phyloP scores from a whole-genome alignment of 441 rosid species.

The Gossypium trilobum region DNA sequence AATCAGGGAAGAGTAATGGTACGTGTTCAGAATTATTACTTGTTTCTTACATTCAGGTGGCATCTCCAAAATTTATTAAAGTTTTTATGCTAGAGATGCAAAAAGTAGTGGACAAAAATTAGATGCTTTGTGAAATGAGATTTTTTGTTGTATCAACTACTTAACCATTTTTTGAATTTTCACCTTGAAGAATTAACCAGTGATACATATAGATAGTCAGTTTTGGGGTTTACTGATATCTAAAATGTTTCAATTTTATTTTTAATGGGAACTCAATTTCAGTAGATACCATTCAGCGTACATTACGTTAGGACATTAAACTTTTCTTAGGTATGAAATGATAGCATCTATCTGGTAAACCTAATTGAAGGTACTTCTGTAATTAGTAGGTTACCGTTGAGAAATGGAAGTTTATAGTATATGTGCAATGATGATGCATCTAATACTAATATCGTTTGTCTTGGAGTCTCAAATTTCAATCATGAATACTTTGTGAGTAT shows the following conservation, averaged over 20 bases:
- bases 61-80: neutral
- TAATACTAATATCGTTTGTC: neutral
- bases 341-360: slow-evolving; percentile 3
- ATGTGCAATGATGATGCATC: neutral
- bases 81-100: neutral
- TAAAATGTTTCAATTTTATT: neutral
- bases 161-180: neutral
- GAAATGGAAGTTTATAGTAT: neutral
- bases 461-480: neutral
- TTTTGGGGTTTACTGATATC: neutral
- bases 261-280: neutral
- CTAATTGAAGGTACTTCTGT: neutral
- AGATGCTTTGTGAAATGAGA: neutral
- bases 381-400: neutral
- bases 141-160: neutral
- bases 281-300: neutral
- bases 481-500: neutral
- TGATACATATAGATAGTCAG: neutral
- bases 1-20: neutral
- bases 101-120: neutral
- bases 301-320: neutral
- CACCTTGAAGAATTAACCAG: neutral
- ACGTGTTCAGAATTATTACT: neutral
- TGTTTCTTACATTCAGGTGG: neutral
- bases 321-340: slow-evolving; percentile 1